These are phyloP conservation scores for Tolypocladium cylindrosporum DNA, from an alignment of 2,329 filamentous ascomycete species.

Conservation along the genomic window DNA sequence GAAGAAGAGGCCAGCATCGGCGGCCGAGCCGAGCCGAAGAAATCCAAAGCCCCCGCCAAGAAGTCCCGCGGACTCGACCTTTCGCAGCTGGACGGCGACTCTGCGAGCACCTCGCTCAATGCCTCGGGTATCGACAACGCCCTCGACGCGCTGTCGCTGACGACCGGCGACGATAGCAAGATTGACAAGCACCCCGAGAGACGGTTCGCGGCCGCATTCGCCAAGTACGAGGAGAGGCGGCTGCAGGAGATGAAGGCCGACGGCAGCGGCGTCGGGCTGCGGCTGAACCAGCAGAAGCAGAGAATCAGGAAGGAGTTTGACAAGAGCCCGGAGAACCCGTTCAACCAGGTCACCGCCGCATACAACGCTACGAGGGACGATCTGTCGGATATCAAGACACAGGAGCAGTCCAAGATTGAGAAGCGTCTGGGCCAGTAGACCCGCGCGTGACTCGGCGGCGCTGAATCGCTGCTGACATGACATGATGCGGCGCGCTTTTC, in stretches of 20 bases:
- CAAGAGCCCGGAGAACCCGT: conserved; percentile 88
- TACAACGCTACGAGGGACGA: conserved; percentile 79
- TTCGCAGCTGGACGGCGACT: conserved; percentile 59
- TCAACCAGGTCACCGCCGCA: conserved; percentile 69
- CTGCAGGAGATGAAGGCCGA: conserved; percentile 80
- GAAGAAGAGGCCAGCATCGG: conserved; percentile 67
- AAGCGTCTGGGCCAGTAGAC: conserved; percentile 41
- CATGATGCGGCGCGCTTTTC: background rate
- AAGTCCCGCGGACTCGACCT: conserved; percentile 66
- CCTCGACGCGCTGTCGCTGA: conserved; percentile 71
- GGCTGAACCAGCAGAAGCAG: conserved; percentile 76
- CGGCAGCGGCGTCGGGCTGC: conserved; percentile 59
- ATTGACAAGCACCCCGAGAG: conserved; percentile 84
- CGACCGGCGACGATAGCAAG: conserved; percentile 49
- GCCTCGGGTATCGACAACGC: conserved; percentile 89
- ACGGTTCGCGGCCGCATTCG: conserved; percentile 76
- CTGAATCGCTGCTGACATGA: background rate
- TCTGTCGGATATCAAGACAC: conserved; percentile 50
- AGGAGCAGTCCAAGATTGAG: conserved; percentile 69
- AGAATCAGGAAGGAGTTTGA: conserved; percentile 87
- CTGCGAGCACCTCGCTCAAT: conserved; percentile 53
- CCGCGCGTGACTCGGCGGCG: background rate
- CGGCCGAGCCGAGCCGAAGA: conserved; percentile 52
- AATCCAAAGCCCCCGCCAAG: conserved; percentile 57
- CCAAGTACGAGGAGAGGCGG: conserved; percentile 70